A percentile compares a stretch with the other conserved stretches of the same genome.
Conservation (phyloP, 352 stramenopile genomes). For the Globisporangium perplexum region DNA sequence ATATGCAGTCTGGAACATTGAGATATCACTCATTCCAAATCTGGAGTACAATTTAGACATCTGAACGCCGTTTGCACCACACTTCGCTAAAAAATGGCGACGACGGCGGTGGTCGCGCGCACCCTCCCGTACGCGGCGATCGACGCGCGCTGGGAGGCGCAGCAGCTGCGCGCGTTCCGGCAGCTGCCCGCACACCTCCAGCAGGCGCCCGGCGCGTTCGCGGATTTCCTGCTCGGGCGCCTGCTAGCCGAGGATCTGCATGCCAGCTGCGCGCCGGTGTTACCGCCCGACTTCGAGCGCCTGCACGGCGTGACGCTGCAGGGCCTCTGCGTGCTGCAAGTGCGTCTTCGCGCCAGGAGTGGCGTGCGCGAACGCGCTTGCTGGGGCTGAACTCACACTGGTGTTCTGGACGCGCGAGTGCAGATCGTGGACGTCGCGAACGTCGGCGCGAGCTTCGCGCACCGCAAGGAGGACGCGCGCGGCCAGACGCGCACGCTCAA, state of each 20-base stretch:
- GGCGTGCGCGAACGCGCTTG: too few species aligned
- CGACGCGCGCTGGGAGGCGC: conserved; percentile 47
- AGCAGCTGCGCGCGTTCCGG: conserved; percentile 33
- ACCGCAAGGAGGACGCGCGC: conserved; percentile 58
- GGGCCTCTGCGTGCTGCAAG: conserved; percentile 72
- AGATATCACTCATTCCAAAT: too few species aligned
- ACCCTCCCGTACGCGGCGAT: conserved; percentile 53
- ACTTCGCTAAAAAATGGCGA: too few species aligned
- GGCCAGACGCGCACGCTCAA: conserved; percentile 72
- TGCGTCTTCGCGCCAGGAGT: conserved; percentile 5
- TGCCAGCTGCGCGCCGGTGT: conserved; percentile 53
- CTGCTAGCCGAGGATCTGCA: conserved; percentile 62
- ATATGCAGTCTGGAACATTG: too few species aligned
- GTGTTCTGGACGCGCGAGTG: too few species aligned
- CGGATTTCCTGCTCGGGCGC: conserved; percentile 50
- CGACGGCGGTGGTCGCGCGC: conserved; percentile 7
- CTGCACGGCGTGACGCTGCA: conserved; percentile 51
- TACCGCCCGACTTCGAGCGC: conserved; percentile 37
- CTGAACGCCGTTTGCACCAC: too few species aligned
- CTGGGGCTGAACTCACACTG: too few species aligned
- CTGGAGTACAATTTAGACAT: too few species aligned
- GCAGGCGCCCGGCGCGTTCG: conserved; percentile 17
- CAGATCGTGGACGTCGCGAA: conserved; percentile 80
- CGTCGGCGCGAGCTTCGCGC: conserved; percentile 68
- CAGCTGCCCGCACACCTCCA: conserved; percentile 3